phyloP scores from a whole-genome alignment of 2,329 filamentous ascomycete species.

The Fusarium sp. region DNA sequence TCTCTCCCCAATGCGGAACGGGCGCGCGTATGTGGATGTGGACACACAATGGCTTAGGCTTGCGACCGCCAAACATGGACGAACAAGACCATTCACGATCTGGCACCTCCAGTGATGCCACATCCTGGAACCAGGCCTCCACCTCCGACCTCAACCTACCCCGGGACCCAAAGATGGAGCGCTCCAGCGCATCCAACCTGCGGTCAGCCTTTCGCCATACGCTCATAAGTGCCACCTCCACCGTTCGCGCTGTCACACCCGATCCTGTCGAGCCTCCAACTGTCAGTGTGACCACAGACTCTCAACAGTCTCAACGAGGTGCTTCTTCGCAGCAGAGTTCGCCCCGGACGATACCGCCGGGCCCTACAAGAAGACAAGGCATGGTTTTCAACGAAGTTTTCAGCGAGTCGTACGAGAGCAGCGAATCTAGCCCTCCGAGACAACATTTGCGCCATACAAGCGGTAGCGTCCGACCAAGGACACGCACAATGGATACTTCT shows the following conservation, averaged over 20 bases:
- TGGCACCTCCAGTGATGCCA: constrained; percentile 52
- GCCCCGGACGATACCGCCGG: constrained; percentile 49
- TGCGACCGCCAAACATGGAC: constrained; percentile 61
- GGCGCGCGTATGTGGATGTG: constrained; percentile 53
- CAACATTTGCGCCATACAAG: constrained; percentile 50
- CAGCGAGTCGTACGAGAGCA: constrained; percentile 63
- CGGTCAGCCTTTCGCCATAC: constrained; percentile 52
- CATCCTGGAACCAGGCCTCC: constrained; percentile 51
- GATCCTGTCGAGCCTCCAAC: constrained; percentile 60
- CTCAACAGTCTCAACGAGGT: constrained; percentile 43
- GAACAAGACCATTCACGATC: constrained; percentile 54
- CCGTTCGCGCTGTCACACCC: constrained; percentile 75
- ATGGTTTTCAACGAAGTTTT: constrained; percentile 71
- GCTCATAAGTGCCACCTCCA: constrained; percentile 52
- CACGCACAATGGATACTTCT: constrained; percentile 69
- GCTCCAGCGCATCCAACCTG: constrained; percentile 52
- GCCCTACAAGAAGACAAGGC: constrained; percentile 65
- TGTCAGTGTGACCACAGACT: constrained; percentile 41
- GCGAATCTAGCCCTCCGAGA: constrained; percentile 55
- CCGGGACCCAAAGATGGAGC: constrained; percentile 51
- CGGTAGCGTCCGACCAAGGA: constrained; percentile 63
- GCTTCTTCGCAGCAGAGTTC: constrained; percentile 51
- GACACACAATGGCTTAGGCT: constrained; percentile 60
- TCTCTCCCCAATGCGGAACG: constrained; percentile 50
- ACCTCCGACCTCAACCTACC: constrained; percentile 46